phyloP scores from a whole-genome alignment of 129 eudicot genomes.

The Apium graveolens region DNA sequence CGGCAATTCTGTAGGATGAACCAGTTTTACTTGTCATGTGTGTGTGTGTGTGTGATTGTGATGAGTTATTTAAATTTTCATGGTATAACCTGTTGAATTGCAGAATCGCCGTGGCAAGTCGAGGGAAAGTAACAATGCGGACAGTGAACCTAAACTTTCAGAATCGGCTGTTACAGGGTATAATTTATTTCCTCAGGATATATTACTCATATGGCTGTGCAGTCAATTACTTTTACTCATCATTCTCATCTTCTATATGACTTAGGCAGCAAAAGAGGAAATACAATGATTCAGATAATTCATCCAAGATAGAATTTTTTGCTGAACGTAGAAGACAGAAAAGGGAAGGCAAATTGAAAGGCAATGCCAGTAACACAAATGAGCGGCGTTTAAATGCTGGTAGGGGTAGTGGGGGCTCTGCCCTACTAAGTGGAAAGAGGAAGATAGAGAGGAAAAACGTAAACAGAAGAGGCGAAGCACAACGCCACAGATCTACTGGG shows the following conservation, averaged over 20 bases:
- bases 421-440: not conserved
- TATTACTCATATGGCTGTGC: not conserved
- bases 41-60: not conserved
- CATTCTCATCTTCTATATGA: conserved; percentile 1
- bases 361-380: not conserved
- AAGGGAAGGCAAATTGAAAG: conserved; percentile 30
- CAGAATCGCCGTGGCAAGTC: conserved; percentile 88
- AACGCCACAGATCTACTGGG: not conserved
- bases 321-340: conserved; percentile 31
- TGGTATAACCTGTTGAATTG: conserved; percentile 11
- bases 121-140: conserved; percentile 34
- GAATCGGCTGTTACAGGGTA: conserved; percentile 38
- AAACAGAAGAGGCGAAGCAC: not conserved
- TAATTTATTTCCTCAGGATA: conserved; percentile 2
- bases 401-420: conserved; percentile 6
- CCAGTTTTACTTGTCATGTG: too few relatives aligned
- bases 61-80: not conserved
- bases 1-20: not conserved
- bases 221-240: not conserved
- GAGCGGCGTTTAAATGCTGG: conserved; percentile 11
- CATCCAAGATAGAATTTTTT: conserved; percentile 30
- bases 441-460: not conserved
- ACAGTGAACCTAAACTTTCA: conserved; percentile 30
- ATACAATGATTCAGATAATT: conserved; percentile 20
- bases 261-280: conserved; percentile 46